Evolutionary conservation across 2,329 filamentous ascomycete genomes (phyloP), one percentile per base, ranked within the genome.

Genomic region (Fusarium setosum): DNA sequence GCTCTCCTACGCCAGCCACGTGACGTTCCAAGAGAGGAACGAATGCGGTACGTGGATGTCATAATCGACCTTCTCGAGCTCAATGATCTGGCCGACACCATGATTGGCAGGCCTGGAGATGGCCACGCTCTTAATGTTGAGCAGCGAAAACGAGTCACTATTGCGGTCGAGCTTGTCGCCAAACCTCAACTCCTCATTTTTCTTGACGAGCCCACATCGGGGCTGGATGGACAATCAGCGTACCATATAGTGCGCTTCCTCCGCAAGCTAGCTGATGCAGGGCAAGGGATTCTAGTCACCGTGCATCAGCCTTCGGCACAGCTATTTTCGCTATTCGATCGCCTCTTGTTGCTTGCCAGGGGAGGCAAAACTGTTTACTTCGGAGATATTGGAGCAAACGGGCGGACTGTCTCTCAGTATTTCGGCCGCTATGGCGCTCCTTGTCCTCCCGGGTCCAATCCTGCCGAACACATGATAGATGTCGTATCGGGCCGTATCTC

Each of bases 261-360:
- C 9, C 79, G 86, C 15, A 90, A 89, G 70, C 81, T 91, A 1
- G 86, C 88, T 4, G 83, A 86, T 45, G 83, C 82, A 4, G 88
- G 88, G 2, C 88, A 91, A 69, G 87, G 88, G 6, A 84, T 91
- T 3, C 75, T 91, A 6, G 86, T 86, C 59, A 91, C 88, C 0
- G 90, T 91, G 47, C 88, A 91, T 68, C 88, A 90, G 72, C 88
- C 88, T 0, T 89, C 86, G 3, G 85, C 86, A 0, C 82, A 86
- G 3, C 77, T 90, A 0, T 90, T 91, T 58, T 81, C 86, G 12
- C 81, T 88, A 26, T 91, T 91, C 56, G 88, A 91, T 65, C 83
- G 82, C 13, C 81, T 91, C 0, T 77, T 90, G 1, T 77, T 90
- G 0, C 81, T 91, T 0, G 83, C 86, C 15, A 83, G 79, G 59